Base-by-base conservation (phyloP, 768 basidiomycete genomes). In the Tephrocybe sp. region DNA sequence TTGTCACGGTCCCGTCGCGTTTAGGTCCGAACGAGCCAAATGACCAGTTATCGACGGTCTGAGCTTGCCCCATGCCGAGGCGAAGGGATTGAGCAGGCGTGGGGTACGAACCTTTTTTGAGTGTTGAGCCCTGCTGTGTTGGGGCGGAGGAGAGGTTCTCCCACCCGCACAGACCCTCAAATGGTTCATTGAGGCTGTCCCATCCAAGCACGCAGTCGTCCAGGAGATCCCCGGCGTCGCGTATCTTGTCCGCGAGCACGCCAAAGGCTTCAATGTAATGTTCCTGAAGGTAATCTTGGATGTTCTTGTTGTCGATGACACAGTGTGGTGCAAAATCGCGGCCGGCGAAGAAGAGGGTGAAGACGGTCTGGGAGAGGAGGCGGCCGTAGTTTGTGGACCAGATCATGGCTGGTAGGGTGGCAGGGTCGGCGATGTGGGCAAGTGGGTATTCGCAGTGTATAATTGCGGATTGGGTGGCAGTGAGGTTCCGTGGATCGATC, bases 361-460 rank as follows among this genome's bases (percentile, higher is more conserved):
- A 96, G 47, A 97, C 65, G 10, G 93, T 96, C 64, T 93, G 90
- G 17, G 85, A 84, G 45, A 88, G 81, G 24, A 98, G 84, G 15
- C 89, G 90, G 36, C 89, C 84, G 64, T 98, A 98, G 65, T 98
- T 98, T 21, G 96, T 98, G 6, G 86, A 84, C 97, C 97, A 99
- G 54, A 93, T 82, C 97, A 99, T 99, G 42, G 88, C 84, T 4
- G 97, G 96, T 54, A 93, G 78, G 0, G 80, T 65, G 2, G 81
- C 76, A 0, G 96, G 94, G 57, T 88, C 76, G 4, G 91, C 78
- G 0, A 68, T 62, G 39, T 77, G 75, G 0, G 85, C 69, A 6
- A 74, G 62, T 0, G 92, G 87, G 68, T 92, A 98, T 71, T 98
- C 95, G 68, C 81, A 86, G 65, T 98, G 94, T 7, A 99, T 60